phyloP scores from a whole-genome alignment of 257 asterid genomes.

The Fraxinus excelsior region DNA sequence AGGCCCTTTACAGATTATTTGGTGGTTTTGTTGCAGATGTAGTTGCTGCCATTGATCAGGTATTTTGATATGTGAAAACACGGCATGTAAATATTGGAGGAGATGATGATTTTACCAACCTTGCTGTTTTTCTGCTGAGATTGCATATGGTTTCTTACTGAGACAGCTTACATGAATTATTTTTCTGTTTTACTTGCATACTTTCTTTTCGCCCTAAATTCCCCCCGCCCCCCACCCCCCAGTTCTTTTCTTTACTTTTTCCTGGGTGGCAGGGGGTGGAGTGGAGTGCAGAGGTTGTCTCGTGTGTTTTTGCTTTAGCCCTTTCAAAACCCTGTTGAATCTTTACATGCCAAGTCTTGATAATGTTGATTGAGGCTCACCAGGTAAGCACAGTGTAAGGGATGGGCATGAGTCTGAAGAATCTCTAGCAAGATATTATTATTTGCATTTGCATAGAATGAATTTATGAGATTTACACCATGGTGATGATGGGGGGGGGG shows the following conservation, averaged over 20 bases:
- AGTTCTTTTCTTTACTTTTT: not conserved
- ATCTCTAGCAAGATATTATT: not conserved
- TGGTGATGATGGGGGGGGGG: not conserved
- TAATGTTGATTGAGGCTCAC: not conserved
- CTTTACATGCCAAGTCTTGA: not conserved
- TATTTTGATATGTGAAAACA: constrained; percentile 22
- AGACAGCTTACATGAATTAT: not conserved
- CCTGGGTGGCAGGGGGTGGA: not conserved
- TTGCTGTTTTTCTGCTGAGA: constrained; percentile 5
- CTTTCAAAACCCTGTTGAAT: not conserved
- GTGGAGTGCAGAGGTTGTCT: not conserved
- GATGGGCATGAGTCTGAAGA: not conserved
- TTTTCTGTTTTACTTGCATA: not conserved
- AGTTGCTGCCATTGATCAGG: constrained; percentile 99
- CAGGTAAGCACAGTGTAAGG: not conserved
- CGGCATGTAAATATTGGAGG: constrained; percentile 1
- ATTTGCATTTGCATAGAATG: too few species aligned
- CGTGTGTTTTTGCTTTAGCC: not conserved
- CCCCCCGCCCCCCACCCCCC: not conserved
- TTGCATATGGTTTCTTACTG: not conserved
- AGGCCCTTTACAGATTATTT: constrained; percentile 91
- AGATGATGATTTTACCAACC: not conserved
- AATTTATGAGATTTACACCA: not conserved
- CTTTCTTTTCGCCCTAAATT: not conserved
- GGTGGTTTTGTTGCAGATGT: constrained; percentile 99